Conservation (phyloP, 1,139 yeast genomes). For the Hemisphaericaspora subhashii region DNA sequence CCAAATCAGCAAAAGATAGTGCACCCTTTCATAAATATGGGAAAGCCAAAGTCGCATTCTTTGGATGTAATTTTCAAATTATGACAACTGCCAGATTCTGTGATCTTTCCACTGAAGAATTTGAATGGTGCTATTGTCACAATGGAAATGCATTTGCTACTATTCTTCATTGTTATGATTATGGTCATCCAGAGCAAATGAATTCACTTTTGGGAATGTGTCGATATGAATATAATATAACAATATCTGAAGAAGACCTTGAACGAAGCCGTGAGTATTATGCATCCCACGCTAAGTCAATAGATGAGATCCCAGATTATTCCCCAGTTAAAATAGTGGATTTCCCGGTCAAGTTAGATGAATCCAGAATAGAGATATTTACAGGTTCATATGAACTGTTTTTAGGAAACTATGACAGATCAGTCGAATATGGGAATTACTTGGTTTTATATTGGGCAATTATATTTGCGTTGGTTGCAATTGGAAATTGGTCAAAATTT, state of each 20-base stretch:
- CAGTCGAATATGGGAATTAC: constrained; percentile 33
- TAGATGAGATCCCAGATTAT: constrained; percentile 18
- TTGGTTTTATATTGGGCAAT: constrained; percentile 33
- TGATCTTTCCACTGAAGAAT: constrained; percentile 11
- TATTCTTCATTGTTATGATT: constrained; percentile 36
- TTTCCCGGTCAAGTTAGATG: constrained; percentile 29
- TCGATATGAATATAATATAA: constrained; percentile 21
- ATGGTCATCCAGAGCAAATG: constrained; percentile 25
- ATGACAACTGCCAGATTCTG: constrained; percentile 26
- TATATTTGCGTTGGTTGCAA: constrained; percentile 24
- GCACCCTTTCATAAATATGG: constrained; percentile 39
- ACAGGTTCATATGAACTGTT: constrained; percentile 33
- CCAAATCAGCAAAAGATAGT: constrained; percentile 30
- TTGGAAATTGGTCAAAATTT: constrained; percentile 35
- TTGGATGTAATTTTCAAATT: constrained; percentile 33
- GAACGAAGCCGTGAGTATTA: constrained; percentile 40
- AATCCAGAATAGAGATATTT: constrained; percentile 18
- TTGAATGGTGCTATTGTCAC: constrained; percentile 27
- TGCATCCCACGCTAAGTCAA: constrained; percentile 29
- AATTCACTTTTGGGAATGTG: constrained; percentile 29
- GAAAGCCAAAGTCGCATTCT: constrained; percentile 28
- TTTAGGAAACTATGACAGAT: constrained; percentile 40
- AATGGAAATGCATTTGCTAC: constrained; percentile 41
- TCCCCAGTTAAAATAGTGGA: constrained; percentile 22
- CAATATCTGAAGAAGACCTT: constrained; percentile 31